Conservation (phyloP, 2,329 filamentous ascomycete genomes). For the Aspergillus hiratsukae region DNA sequence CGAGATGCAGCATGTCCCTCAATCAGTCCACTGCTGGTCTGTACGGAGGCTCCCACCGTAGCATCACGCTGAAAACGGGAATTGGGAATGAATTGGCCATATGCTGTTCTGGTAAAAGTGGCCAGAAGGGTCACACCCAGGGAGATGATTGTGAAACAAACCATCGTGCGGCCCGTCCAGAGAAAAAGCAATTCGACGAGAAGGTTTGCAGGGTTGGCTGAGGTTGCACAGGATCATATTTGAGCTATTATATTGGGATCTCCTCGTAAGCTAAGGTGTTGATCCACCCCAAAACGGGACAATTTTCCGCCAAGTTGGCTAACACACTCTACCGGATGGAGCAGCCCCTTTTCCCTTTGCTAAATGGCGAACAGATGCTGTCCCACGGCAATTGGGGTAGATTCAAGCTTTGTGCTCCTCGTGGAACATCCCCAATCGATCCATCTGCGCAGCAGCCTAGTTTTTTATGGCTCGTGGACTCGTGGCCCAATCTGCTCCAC, state of each 20-base stretch:
- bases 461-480: not conserved
- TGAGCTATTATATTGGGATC: not conserved
- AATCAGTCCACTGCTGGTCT: constrained; percentile 22
- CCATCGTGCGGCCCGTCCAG: not conserved
- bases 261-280: not conserved
- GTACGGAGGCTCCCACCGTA: constrained; percentile 6
- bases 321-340: not conserved
- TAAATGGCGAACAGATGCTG: no score
- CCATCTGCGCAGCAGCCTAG: no score
- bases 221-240: not conserved
- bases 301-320: not conserved
- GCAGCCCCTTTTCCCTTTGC: no score
- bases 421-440: not conserved
- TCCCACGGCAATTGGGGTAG: no score
- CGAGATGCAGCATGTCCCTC: constrained; percentile 15
- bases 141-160: not conserved
- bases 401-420: not conserved
- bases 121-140: not conserved
- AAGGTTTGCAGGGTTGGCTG: no score
- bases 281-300: not conserved
- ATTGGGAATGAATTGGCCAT: not conserved
- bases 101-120: not conserved
- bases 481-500: not conserved
- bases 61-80: not conserved
- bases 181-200: no score